Evolutionary conservation across 2,329 filamentous ascomycete species (phyloP), one percentile per base, ranked within the genome.

Genomic region (Periconia sp.): DNA sequence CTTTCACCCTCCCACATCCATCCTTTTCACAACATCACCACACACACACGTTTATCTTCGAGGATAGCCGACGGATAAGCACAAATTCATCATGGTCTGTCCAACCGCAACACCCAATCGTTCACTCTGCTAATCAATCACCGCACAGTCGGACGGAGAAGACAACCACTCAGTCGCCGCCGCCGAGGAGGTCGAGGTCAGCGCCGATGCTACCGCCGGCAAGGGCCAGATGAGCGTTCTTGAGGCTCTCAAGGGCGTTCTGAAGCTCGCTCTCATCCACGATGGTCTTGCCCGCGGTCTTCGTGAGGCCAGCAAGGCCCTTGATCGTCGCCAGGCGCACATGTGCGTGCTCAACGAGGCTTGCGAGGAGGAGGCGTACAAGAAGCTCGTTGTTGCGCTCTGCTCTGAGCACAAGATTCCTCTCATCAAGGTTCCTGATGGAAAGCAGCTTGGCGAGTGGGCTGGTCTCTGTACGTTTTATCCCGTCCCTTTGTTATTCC

Each of bases 361-460:
- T 69, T 99, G 94, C 85, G 94, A 99, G 85, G 94, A 99, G 87
- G 94, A 99, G 82, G 93, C 94, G 69, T 99, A 99, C 87, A 99
- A 99, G 92, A 99, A 99, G 90, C 88, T 99, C 67, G 93, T 99
- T 73, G 90, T 97, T 70, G 94, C 94, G 61, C 90, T 99, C 59
- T 99, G 94, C 90, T 91, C 89, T 64, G 94, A 99, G 88, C 94
- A 99, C 85, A 97, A 97, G 88, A 99, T 99, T 74, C 94, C 94
- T 66, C 84, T 99, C 74, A 99, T 99, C 87, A 97, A 99, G 91
- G 94, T 99, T 64, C 93, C 92, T 69, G 94, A 99, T 80, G 94
- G 94, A 81, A 99, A 99, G 89, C 91, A 97, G 86, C 85, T 99
- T 74, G 94, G 94, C 84, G 94, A 99, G 85, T 99, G 94, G 94